These are phyloP conservation scores for Hymenoscyphus fraxineus DNA, from an alignment of 2,329 filamentous ascomycete species.

Conservation along the genomic window DNA sequence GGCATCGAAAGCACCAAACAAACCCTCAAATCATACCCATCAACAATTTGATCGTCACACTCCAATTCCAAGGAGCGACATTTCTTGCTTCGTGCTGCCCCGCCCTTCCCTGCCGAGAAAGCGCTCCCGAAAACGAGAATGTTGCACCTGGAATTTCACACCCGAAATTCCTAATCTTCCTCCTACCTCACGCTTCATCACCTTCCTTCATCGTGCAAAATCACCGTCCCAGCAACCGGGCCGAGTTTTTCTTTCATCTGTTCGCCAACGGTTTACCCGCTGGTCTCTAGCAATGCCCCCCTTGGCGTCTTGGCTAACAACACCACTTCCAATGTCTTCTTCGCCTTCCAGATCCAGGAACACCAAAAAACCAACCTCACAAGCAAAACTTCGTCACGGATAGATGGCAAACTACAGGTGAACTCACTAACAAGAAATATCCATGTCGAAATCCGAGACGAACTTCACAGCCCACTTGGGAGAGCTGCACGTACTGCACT, in stretches of 20 bases:
- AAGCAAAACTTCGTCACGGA: background rate
- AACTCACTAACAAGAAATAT: too few relatives aligned
- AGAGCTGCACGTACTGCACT: too few relatives aligned
- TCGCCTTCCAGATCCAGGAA: background rate
- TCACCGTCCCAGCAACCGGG: background rate
- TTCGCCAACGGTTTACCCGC: background rate
- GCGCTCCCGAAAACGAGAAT: background rate
- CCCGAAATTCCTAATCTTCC: background rate
- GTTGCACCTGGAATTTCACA: background rate
- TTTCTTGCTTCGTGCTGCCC: too few relatives aligned
- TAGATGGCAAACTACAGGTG: background rate
- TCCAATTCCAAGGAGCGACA: too few relatives aligned
- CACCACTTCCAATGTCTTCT: background rate
- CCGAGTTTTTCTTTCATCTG: background rate
- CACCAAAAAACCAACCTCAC: background rate
- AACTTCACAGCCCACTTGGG: background rate
- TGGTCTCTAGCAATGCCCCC: conserved; percentile 7
- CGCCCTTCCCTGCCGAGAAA: background rate
- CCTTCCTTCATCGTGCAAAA: background rate
- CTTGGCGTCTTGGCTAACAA: conserved; percentile 5
- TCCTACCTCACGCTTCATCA: background rate
- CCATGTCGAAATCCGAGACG: background rate
- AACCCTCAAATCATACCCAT: background rate
- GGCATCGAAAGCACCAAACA: background rate
- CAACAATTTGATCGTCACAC: background rate